Conservation (phyloP, 2,329 filamentous ascomycete genomes). For the Sporothrix globosa region DNA sequence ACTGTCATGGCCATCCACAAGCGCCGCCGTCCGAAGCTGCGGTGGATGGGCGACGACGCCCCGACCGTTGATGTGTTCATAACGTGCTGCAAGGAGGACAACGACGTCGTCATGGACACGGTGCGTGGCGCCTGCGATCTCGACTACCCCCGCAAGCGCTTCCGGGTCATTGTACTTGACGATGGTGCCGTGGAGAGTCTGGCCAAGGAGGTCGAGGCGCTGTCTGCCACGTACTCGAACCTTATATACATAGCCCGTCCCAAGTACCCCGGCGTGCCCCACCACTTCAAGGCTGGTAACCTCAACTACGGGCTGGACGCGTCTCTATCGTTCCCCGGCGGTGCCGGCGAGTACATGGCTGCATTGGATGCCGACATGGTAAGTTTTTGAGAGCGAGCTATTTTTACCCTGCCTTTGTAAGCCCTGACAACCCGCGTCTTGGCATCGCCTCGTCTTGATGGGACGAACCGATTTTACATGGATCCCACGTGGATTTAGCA, state of each 20-base stretch:
- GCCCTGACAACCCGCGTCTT: background rate
- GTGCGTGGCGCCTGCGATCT: conserved; percentile 57
- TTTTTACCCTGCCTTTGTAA: no score
- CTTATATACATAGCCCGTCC: conserved; percentile 57
- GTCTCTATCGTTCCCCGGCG: conserved; percentile 54
- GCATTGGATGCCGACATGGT: conserved; percentile 58
- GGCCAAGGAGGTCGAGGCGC: conserved; percentile 40
- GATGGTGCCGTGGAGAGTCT: conserved; percentile 55
- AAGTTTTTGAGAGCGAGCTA: background rate
- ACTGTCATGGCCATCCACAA: conserved; percentile 37
- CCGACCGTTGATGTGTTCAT: conserved; percentile 62
- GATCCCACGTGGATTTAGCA: background rate
- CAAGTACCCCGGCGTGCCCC: conserved; percentile 53
- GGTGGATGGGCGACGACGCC: conserved; percentile 53
- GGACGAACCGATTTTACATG: background rate
- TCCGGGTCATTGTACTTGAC: conserved; percentile 59
- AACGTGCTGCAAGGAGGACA: conserved; percentile 61
- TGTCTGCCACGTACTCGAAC: conserved; percentile 51
- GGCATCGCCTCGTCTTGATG: background rate
- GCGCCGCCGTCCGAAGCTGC: conserved; percentile 53
- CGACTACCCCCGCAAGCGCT: conserved; percentile 58
- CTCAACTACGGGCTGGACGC: conserved; percentile 63
- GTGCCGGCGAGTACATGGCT: conserved; percentile 59
- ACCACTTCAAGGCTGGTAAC: conserved; percentile 68
- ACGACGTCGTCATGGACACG: conserved; percentile 61